These are phyloP conservation scores for Funneliformis caledonium DNA, from an alignment of 371 early-diverging fungal genomes.

Conservation along the genomic window DNA sequence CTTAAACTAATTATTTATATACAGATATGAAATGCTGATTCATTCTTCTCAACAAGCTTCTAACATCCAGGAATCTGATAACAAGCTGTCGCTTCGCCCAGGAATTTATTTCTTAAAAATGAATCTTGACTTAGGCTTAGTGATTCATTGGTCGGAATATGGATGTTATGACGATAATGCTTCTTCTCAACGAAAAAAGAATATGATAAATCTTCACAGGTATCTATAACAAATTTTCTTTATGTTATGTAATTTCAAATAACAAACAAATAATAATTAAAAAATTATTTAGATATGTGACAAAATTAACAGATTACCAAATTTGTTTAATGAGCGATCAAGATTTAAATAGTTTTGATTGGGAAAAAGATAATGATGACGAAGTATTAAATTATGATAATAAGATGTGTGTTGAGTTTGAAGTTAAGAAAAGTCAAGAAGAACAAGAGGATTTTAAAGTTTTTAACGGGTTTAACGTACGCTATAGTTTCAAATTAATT, in stretches of 20 bases:
- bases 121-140: not conserved
- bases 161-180: constrained; percentile 26
- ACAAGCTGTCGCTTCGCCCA: not conserved
- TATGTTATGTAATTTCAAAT: no score
- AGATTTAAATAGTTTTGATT: constrained; percentile 29
- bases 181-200: constrained; percentile 15
- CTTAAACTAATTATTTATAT: not conserved
- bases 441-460: constrained; percentile 27
- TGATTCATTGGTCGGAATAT: constrained; percentile 19
- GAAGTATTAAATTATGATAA: not conserved
- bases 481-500: not conserved
- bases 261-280: no score
- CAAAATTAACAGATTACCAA: constrained; percentile 26
- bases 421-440: not conserved
- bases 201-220: constrained; percentile 29
- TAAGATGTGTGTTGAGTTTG: no score
- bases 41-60: not conserved
- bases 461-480: constrained; percentile 28
- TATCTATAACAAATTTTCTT: not conserved
- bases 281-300: not conserved
- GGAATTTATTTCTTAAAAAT: not conserved
- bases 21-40: not conserved
- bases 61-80: not conserved
- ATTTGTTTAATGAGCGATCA: constrained; percentile 32
- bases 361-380: not conserved